Percentiles rank a stretch among this genome's conserved stretches.
Evolutionary conservation across 2,329 filamentous ascomycete genomes (phyloP).

Genomic region (Chaetomium olivaceum): DNA sequence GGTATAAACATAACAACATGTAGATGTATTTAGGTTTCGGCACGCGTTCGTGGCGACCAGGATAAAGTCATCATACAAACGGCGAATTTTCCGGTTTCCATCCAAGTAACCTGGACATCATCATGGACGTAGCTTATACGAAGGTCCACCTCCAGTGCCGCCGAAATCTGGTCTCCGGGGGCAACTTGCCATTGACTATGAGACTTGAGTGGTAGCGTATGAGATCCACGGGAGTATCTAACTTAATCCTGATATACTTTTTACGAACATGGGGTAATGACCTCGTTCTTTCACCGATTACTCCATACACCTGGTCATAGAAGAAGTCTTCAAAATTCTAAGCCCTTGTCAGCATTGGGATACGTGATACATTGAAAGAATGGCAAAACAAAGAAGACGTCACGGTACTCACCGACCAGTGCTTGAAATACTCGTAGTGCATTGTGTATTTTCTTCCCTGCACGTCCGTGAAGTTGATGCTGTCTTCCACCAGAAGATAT

Average conservation of each 20-base stretch:
- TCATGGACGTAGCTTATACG: too few relatives aligned
- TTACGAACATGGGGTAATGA: not conserved
- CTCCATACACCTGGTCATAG: not conserved
- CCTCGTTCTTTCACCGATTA: not conserved
- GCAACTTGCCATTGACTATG: too few relatives aligned
- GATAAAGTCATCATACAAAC: too few relatives aligned
- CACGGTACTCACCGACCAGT: not conserved
- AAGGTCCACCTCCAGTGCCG: too few relatives aligned
- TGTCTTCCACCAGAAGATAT: not conserved
- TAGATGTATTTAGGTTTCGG: too few relatives aligned
- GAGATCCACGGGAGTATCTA: not conserved
- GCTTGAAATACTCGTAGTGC: not conserved
- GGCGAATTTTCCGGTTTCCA: too few relatives aligned
- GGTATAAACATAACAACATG: too few relatives aligned
- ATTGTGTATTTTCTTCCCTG: not conserved
- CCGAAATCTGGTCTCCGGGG: too few relatives aligned
- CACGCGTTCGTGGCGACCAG: too few relatives aligned
- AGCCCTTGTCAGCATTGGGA: not conserved
- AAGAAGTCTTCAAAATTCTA: not conserved
- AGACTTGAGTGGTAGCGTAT: too few relatives aligned
- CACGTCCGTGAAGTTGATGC: not conserved
- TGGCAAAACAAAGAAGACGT: not conserved
- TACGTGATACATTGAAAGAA: not conserved
- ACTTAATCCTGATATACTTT: not conserved
- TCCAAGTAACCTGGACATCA: too few relatives aligned